Evolutionary conservation across 225 moss, liverwort and hornwort species (phyloP).

Genomic region (Climacium dendroides): DNA sequence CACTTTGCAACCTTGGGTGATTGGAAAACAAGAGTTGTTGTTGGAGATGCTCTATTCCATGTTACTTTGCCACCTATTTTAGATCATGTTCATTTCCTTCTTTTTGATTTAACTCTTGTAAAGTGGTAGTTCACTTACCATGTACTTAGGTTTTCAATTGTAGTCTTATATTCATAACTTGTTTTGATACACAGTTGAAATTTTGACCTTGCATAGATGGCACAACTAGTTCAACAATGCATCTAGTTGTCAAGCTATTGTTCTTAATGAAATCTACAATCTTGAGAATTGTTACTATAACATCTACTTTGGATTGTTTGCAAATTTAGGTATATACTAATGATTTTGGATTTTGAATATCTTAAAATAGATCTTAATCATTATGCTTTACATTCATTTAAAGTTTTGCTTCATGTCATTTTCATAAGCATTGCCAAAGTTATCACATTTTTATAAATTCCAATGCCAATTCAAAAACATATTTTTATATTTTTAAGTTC

Average conservation of each 20-base stretch:
- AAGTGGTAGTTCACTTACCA: not conserved
- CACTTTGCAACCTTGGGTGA: fast-evolving
- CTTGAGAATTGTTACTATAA: not conserved
- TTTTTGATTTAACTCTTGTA: fast-evolving
- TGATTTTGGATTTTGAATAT: not conserved
- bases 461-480: no score
- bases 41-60: not conserved
- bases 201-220: not conserved
- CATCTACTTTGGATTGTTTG: not conserved
- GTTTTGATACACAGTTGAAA: fast-evolving
- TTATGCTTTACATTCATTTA: no score
- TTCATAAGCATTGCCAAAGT: no score
- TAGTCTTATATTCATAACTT: not conserved
- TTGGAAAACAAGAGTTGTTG: fast-evolving
- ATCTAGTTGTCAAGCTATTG: not conserved
- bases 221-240: not conserved
- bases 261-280: not conserved
- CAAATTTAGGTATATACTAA: not conserved
- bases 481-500: no score
- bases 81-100: not conserved
- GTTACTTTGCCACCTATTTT: not conserved
- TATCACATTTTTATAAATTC: not conserved
- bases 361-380: not conserved
- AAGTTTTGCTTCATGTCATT: not conserved
- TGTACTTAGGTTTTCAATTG: not conserved